Evolutionary conservation across 371 early-diverging fungal species (phyloP).

Genomic region (Mortierella sp.): DNA sequence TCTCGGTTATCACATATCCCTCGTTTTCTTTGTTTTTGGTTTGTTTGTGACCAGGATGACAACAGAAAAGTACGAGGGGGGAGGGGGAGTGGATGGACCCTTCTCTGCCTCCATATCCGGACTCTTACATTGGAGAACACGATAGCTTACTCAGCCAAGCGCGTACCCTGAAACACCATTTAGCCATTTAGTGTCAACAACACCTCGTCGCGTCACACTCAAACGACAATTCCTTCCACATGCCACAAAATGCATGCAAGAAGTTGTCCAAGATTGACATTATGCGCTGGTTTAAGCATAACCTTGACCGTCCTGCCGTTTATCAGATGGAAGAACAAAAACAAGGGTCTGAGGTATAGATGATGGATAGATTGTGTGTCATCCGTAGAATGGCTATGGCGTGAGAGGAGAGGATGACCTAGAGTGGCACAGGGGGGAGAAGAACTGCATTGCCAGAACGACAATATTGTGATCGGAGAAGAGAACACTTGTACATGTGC

Average conservation of each 20-base stretch:
- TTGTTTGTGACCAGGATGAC: background rate
- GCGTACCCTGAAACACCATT: no score
- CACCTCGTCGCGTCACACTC: background rate
- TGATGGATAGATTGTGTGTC: background rate
- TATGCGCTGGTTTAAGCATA: no score
- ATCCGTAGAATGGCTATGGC: background rate
- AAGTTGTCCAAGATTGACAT: no score
- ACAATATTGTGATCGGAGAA: background rate
- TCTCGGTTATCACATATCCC: background rate
- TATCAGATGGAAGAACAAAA: background rate
- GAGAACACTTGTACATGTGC: background rate
- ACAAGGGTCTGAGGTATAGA: background rate
- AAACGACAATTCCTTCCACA: background rate
- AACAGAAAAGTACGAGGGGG: background rate
- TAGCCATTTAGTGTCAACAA: no score
- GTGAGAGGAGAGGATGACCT: background rate
- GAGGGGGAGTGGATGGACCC: background rate
- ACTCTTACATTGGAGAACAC: background rate
- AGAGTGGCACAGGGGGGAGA: background rate
- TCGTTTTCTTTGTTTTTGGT: background rate
- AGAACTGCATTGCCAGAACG: background rate
- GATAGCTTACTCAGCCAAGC: background rate
- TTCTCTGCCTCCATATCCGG: background rate
- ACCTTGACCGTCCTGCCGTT: background rate
- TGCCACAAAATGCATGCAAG: background rate